Evolutionary conservation across 2,329 filamentous ascomycete genomes (phyloP).

Genomic region (Leptographium lundbergii): DNA sequence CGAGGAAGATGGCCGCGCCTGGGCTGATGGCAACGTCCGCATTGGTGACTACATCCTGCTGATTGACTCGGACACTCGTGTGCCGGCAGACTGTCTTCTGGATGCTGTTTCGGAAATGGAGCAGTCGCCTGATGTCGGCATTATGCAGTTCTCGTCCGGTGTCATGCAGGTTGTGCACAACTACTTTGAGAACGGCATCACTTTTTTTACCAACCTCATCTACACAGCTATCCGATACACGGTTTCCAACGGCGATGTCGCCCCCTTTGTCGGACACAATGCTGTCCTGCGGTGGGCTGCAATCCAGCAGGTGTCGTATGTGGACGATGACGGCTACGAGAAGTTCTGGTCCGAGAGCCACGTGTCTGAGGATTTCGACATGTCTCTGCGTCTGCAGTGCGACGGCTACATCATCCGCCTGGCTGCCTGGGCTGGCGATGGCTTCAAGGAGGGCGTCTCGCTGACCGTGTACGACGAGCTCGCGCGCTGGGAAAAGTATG

Average conservation of each 20-base stretch:
- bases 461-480: constrained; percentile 77
- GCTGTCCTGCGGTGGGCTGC: constrained; percentile 65
- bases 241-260: constrained; percentile 65
- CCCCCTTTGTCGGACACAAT: constrained; percentile 73
- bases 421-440: constrained; percentile 60
- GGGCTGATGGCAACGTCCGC: constrained; percentile 77
- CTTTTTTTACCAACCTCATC: constrained; percentile 61
- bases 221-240: constrained; percentile 67
- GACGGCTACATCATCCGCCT: constrained; percentile 61
- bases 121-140: constrained; percentile 63
- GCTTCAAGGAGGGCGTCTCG: constrained; percentile 73
- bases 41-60: constrained; percentile 73
- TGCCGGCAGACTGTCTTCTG: constrained; percentile 63
- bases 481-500: constrained; percentile 78
- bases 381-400: constrained; percentile 64
- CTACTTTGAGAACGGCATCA: constrained; percentile 60
- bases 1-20: constrained; percentile 54
- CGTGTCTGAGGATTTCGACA: constrained; percentile 72
- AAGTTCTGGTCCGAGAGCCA: constrained; percentile 75
- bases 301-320: constrained; percentile 60
- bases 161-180: constrained; percentile 69
- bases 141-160: constrained; percentile 65
- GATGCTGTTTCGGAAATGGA: constrained; percentile 77
- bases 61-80: constrained; percentile 69
- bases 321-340: constrained; percentile 57